These are phyloP conservation scores for Carnegiea gigantea DNA, from an alignment of 179 eudicot genomes.

Conservation along the genomic window DNA sequence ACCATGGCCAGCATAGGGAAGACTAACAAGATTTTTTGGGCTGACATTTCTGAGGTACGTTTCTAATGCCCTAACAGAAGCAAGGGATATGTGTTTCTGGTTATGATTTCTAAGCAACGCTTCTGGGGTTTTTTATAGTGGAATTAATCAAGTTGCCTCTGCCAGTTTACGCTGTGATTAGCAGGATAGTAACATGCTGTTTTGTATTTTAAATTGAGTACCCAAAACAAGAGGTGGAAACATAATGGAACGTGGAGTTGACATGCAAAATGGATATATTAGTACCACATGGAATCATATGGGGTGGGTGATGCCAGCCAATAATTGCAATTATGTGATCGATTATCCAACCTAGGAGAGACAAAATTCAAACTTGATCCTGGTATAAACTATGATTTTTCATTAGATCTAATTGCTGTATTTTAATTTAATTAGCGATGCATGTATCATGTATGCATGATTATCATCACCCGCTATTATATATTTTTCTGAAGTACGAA, in stretches of 20 bases:
- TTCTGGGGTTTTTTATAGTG: background rate
- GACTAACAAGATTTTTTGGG: background rate
- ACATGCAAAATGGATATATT: background rate
- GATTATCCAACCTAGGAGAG: background rate
- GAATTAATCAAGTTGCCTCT: background rate
- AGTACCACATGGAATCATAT: conserved; percentile 1
- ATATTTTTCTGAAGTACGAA: too few relatives aligned
- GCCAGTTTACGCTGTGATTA: too few relatives aligned
- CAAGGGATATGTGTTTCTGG: background rate
- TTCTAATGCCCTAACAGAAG: background rate
- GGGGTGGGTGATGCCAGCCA: background rate
- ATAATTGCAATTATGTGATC: background rate
- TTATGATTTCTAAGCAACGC: background rate
- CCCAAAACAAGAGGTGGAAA: too few relatives aligned
- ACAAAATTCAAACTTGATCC: background rate
- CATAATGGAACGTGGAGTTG: background rate
- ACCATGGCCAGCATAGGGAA: conserved; percentile 21
- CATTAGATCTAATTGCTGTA: background rate
- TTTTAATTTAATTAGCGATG: too few relatives aligned
- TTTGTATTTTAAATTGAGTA: too few relatives aligned
- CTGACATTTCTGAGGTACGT: background rate
- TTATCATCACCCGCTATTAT: too few relatives aligned
- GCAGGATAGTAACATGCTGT: background rate
- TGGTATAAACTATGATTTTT: background rate
- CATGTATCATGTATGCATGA: too few relatives aligned